Conservation (phyloP, 2,329 filamentous ascomycete genomes). For the Pestalotiopsis sp. region DNA sequence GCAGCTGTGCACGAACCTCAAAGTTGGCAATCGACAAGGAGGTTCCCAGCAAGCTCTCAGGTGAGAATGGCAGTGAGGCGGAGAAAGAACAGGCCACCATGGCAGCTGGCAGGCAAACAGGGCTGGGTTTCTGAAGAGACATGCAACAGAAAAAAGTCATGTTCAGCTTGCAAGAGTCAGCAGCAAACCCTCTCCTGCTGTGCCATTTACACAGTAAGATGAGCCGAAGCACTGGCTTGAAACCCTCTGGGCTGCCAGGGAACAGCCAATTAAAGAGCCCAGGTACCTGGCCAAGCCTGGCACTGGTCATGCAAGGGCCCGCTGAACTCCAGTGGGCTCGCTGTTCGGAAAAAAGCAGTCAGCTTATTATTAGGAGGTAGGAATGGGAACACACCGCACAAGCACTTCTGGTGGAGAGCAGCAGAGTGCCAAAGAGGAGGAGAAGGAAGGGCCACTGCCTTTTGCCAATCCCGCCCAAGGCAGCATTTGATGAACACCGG, state of each 20-base stretch:
- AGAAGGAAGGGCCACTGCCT: neutral
- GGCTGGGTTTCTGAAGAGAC: no score
- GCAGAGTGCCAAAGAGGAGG: neutral
- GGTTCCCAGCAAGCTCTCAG: neutral
- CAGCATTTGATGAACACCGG: neutral
- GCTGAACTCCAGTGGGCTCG: neutral
- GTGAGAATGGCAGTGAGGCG: neutral
- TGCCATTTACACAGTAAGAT: neutral
- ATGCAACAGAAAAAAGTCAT: no score
- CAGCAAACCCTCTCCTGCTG: neutral
- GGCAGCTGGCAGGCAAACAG: neutral
- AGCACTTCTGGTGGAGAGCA: neutral
- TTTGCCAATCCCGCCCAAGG: neutral
- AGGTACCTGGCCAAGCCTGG: neutral
- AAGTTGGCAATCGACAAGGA: neutral
- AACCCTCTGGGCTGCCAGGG: neutral
- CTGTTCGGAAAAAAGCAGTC: neutral
- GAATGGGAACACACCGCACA: neutral
- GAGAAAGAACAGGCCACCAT: neutral
- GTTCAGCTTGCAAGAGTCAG: neutral
- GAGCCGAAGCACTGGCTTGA: neutral
- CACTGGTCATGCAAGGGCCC: neutral
- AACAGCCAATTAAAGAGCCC: neutral
- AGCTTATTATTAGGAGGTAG: neutral
- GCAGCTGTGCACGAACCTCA: neutral